Evolutionary conservation across 139 green algal genomes (phyloP), one percentile per base, ranked within the genome.

Genomic region (Mesotaenium endlicherianum): DNA sequence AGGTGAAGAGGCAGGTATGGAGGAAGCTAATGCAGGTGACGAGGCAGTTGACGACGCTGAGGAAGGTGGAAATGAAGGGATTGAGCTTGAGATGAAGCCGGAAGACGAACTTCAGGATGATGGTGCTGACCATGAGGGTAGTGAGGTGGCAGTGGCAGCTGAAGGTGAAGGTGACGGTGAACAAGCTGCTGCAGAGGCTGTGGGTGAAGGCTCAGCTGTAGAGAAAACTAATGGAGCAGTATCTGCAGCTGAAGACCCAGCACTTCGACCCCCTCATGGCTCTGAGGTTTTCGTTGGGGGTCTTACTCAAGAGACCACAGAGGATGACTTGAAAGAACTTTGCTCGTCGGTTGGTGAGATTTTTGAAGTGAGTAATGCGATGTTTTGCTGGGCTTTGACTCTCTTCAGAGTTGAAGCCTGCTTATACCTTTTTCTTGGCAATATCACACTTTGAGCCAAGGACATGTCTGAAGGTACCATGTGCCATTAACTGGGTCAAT

Each of bases 221-320:
- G 16, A 47, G 74, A 39, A 16, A 20, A n/a, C 16, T 34, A 71
- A 42, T 34, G 34, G 11, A 79, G 17, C 3, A 34, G 6, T 31
- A 78, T 49, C 30, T 50, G 47, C 44, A 20, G 58, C 36, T n/a
- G 39, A 77, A 34, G 81, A 87, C 38, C 81, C 81, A 34, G 40
- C 34, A 2, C 40, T 77, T 31, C 38, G 45, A 57, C 82, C 82
- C 41, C 82, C 82, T 3, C 50, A 86, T 44, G 82, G 75, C 14
- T 72, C 75, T n/a, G 75, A 88, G 82, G 68, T 88, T 3, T 88
- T 86, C 20, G 55, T 88, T 5, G 82, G 82, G 40, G 76, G 82
- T 1, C 82, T 88, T 30, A 75, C 75, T 1, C 41, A 68, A 44
- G 81, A 86, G 31, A 83, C 42, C 0, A 80, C 81, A 40, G 81